Base-by-base conservation (phyloP, 2,329 filamentous ascomycete genomes). In the Xylariaceae sp. region DNA sequence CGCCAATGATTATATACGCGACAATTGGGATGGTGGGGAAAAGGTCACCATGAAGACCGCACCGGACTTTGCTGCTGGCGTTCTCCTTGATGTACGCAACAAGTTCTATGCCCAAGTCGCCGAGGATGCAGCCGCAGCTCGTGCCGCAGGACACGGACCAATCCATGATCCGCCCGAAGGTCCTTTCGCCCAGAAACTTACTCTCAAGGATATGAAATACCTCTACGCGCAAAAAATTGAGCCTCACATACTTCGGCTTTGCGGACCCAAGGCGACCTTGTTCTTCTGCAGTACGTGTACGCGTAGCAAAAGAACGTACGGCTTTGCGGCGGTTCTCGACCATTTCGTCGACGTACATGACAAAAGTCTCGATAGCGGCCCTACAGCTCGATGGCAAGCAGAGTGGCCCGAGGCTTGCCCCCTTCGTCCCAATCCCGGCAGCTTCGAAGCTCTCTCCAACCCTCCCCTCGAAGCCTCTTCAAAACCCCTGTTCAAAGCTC, bases 331-430 rank as follows among this genome's bases (percentile, higher is more conserved):
- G 7, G 75, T 90, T 18, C 73, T 90, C 29, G 85, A 92, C 52
- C 86, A 93, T 56, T 90, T 80, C 52, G 83, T 83, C 37, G 83
- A 83, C 25, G 92, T 90, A 55, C 86, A 92, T 53, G n/a, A 88
- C 83, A 27, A 75, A 57, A 87, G 81, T 53, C 57, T 72, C 36
- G 84, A 83, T 31, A 86, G 75, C 47, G 64, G n/a, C n/a, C n/a
- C 83, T 29, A 75, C 88, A 27, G 82, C 90, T 12, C 69, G 82
- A 49, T 93, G 85, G 86, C 77, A 79, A 53, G 75, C 83, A 3
- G 80, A 87, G 53, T 93, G 85, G 86, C 84, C 85, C 26, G 73
- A 78, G 44, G 64, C 74, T 19, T 72, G 81, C n/a, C 83, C 83
- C 0, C 90, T 90, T 56, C 69, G 75, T 43, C 68, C 75, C 15